These are phyloP conservation scores for Phytophthora crassamura DNA, from an alignment of 352 stramenopile genomes.

Conservation along the genomic window DNA sequence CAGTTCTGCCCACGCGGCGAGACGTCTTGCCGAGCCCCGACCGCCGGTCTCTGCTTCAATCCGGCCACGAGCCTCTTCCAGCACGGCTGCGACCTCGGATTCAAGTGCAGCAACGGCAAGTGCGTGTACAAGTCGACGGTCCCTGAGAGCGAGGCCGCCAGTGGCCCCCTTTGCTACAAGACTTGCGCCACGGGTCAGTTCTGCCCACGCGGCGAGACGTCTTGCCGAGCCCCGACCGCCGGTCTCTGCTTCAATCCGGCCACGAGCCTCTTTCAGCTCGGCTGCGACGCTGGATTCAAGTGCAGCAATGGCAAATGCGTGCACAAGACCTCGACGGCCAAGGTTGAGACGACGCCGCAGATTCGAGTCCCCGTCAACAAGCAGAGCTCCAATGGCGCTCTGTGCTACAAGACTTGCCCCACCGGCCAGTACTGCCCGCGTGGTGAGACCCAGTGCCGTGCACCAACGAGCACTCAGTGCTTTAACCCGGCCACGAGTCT, in stretches of 20 bases:
- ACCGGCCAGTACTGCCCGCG: conserved; percentile 35
- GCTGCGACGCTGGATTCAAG: conserved; percentile 37
- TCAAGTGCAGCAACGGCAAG: conserved; percentile 36
- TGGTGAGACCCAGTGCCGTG: conserved; percentile 25
- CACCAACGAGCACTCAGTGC: conserved; percentile 19
- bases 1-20: no score
- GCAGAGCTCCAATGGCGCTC: not conserved
- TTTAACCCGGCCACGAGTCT: conserved; percentile 41
- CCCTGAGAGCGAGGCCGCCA: not conserved
- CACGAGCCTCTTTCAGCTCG: conserved; percentile 26
- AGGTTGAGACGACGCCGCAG: no score
- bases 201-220: conserved; percentile 21
- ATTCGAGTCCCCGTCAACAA: no score
- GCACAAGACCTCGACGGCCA: conserved; percentile 27
- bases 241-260: conserved; percentile 45
- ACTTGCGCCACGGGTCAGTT: conserved; percentile 27
- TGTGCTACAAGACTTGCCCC: conserved; percentile 33
- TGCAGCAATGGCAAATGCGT: conserved; percentile 41
- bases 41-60: conserved; percentile 29
- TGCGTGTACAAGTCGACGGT: conserved; percentile 16
- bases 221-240: conserved; percentile 19
- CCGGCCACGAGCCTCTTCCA: conserved; percentile 29
- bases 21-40: conserved; percentile 15
- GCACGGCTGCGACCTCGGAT: conserved; percentile 19
- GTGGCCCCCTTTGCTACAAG: conserved; percentile 29